Evolutionary conservation across 805 yeast genomes (phyloP), one percentile per base, ranked within the genome.

Genomic region (Debaryomyces castellii): DNA sequence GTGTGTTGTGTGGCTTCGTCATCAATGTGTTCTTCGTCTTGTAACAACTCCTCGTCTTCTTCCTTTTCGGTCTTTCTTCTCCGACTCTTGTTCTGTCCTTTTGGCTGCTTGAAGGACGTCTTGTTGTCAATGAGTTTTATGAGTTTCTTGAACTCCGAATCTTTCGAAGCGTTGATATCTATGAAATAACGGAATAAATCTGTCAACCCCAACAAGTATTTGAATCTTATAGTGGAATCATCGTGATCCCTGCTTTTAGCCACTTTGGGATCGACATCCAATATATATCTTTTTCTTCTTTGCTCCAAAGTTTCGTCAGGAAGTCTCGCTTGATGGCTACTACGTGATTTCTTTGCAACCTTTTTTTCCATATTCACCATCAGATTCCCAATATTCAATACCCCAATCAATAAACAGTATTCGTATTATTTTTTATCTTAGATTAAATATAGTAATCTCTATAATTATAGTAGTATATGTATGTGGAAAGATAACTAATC

Each of bases 51-150:
- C 2, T 89, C 95, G 63, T 92, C 98, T 66, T 92, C 99, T 64
- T 92, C 97, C 65, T 89, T 86, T 66, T 94, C 98, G 0, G 96
- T 83, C 59, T 91, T 94, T 52, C 97, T 78, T 44, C 87, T 83
- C 47, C 45, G 59, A 41, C 45, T 43, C 20, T 51, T 47, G 45
- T 43, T 54, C 33, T 46, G 54, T n/a, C 55, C 50, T 22, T 53
- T 46, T 12, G 54, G 51, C 41, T 64, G 66, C 32, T 67, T 62
- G 40, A 71, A 70, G 20, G 74, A 73, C 23, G 66, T 62, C 48
- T 80, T 73, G 21, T 67, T 66, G 53, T 85, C 90, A 22, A 82
- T 70, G 40, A 76, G 77, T 52, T 78, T 74, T 45, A 87, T 69
- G 30, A 84, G 53, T 51, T 78, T 80, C 61, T 81, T 82, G 58